Evolutionary conservation across 441 rosid genomes (phyloP).

Genomic region (Gossypium gossypioides): DNA sequence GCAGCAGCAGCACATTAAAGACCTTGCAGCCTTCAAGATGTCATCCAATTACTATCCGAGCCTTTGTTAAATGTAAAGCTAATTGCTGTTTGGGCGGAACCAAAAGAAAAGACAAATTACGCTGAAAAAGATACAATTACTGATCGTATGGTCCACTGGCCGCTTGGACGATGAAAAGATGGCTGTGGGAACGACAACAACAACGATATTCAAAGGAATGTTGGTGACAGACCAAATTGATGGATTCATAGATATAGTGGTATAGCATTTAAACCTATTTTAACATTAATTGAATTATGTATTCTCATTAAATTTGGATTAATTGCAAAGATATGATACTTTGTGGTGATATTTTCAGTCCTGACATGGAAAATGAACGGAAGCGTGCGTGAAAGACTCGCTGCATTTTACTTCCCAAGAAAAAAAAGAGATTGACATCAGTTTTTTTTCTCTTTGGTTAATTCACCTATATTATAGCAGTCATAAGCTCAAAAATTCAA

Average conservation of each 20-base stretch:
- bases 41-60: conserved; percentile 58
- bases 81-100: background rate
- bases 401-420: too few species aligned
- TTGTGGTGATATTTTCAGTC: background rate
- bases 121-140: background rate
- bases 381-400: too few species aligned
- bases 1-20: conserved; percentile 31
- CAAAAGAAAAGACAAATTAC: background rate
- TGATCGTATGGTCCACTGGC: background rate
- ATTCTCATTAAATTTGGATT: background rate
- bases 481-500: too few species aligned
- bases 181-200: background rate
- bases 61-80: conserved; percentile 29
- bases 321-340: background rate
- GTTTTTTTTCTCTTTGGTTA: too few species aligned
- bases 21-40: conserved; percentile 45
- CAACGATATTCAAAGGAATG: background rate
- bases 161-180: background rate
- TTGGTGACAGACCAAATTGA: background rate
- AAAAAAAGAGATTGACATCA: too few species aligned
- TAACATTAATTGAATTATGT: background rate
- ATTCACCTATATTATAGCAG: too few species aligned
- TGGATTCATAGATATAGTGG: background rate
- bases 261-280: background rate
- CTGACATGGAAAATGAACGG: too few species aligned